Evolutionary conservation across 129 eudicot species (phyloP).

Genomic region (Lactuca saligna): DNA sequence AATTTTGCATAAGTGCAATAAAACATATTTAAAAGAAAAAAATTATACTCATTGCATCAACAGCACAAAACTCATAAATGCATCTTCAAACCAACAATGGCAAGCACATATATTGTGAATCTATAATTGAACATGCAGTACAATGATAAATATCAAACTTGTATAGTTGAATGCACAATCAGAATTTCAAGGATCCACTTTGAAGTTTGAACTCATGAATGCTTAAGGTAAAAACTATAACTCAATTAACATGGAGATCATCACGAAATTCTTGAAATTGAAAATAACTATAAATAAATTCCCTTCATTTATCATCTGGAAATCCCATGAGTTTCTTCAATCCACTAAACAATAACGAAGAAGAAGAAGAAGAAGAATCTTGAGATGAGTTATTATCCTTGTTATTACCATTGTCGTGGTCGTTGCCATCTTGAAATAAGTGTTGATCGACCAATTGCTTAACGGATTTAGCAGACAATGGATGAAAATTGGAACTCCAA

Average conservation of each 20-base stretch:
- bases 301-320: slow-evolving; percentile 18
- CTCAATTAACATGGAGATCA: not conserved
- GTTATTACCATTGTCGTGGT: not conserved
- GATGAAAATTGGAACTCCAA: slow-evolving; percentile 74
- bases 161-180: not conserved
- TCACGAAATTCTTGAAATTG: not conserved
- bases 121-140: not conserved
- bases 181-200: not conserved
- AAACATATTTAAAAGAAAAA: too few species aligned
- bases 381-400: not conserved
- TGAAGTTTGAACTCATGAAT: too few species aligned
- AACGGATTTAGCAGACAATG: slow-evolving; percentile 66
- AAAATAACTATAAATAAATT: not conserved
- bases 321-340: slow-evolving; percentile 53
- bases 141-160: not conserved
- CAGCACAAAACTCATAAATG: not conserved
- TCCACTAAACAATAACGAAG: slow-evolving; percentile 31
- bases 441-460: slow-evolving; percentile 65
- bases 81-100: not conserved
- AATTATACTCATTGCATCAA: not conserved
- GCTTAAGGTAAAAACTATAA: not conserved
- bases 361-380: slow-evolving; percentile 8
- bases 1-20: too few species aligned
- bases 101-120: not conserved
- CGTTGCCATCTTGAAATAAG: slow-evolving; percentile 18